Evolutionary conservation across 805 yeast genomes (phyloP).

Genomic region (Sporopachydermia lactativora): DNA sequence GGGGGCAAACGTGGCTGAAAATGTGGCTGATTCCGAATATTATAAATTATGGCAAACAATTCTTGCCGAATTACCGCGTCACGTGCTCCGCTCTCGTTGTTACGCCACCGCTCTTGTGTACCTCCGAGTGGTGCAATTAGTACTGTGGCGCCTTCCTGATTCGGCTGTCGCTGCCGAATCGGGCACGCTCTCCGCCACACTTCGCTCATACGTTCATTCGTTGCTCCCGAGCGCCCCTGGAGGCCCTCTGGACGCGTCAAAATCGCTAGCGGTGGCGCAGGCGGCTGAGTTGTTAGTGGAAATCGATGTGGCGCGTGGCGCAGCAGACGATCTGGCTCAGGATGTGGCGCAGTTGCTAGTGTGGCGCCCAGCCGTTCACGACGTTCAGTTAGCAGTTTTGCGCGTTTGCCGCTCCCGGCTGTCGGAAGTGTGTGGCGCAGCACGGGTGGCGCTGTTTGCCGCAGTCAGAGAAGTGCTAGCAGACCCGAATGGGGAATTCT

Average conservation of each 20-base stretch:
- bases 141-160: too few species aligned
- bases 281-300: neutral
- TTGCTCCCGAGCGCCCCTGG: too few species aligned
- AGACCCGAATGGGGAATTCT: slow-evolving; percentile 14
- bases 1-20: too few species aligned
- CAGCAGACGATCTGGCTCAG: neutral
- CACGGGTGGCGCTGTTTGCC: too few species aligned
- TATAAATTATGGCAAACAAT: slow-evolving; percentile 5
- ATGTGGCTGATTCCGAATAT: too few species aligned
- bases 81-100: slow-evolving; percentile 17
- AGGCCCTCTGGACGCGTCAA: too few species aligned
- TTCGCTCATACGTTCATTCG: neutral
- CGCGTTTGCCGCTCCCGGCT: too few species aligned
- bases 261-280: neutral
- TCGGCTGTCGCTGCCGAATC: too few species aligned
- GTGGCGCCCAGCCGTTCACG: neutral
- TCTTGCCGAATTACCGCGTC: slow-evolving; percentile 4
- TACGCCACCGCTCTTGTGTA: slow-evolving; percentile 22
- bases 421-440: too few species aligned
- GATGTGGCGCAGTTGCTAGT: neutral
- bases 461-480: slow-evolving; percentile 23
- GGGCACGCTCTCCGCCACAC: neutral
- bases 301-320: neutral
- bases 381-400: slow-evolving; percentile 6
- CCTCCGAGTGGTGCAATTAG: slow-evolving; percentile 14